These are phyloP conservation scores for Sodiomyces alkalinus DNA, from an alignment of 2,329 filamentous ascomycete genomes.

Conservation along the genomic window DNA sequence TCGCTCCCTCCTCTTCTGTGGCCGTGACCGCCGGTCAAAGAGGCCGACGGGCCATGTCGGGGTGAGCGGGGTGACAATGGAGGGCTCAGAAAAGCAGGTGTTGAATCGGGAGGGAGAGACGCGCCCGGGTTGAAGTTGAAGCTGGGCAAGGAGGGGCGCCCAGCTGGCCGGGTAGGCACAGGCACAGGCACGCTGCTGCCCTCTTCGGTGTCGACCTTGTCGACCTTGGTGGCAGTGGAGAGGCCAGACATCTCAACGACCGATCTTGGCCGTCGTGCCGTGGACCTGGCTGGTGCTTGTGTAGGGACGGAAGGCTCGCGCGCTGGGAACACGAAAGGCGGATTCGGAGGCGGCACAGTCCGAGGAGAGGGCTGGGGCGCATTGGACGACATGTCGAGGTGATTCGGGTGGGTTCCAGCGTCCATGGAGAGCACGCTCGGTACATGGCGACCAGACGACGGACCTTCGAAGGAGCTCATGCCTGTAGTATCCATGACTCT, in stretches of 20 bases:
- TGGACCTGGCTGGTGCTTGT: constrained; percentile 29
- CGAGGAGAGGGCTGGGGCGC: constrained; percentile 19
- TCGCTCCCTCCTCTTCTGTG: constrained; percentile 76
- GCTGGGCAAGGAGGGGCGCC: constrained; percentile 32
- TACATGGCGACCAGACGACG: too few relatives aligned
- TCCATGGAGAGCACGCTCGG: constrained; percentile 3
- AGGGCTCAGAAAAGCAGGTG: constrained; percentile 31
- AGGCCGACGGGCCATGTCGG: constrained; percentile 35
- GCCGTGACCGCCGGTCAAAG: constrained; percentile 47
- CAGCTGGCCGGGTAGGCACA: too few relatives aligned
- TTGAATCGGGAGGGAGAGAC: constrained; percentile 17
- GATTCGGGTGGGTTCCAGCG: too few relatives aligned
- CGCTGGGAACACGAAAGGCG: constrained; percentile 48
- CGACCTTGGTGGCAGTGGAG: too few relatives aligned
- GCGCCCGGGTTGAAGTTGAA: constrained; percentile 42
- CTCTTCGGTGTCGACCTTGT: too few relatives aligned
- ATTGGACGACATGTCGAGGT: too few relatives aligned
- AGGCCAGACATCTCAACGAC: constrained; percentile 30
- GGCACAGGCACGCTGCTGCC: too few relatives aligned
- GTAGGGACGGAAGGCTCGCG: constrained; percentile 30
- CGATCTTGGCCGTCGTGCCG: constrained; percentile 35
- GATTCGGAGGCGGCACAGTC: constrained; percentile 35
- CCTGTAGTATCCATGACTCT: constrained; percentile 13
- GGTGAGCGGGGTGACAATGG: constrained; percentile 31
- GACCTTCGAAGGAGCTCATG: not conserved